Evolutionary conservation across 2,329 filamentous ascomycete species (phyloP), one percentile per base, ranked within the genome.

Genomic region (Emergomyces pasteurianus): DNA sequence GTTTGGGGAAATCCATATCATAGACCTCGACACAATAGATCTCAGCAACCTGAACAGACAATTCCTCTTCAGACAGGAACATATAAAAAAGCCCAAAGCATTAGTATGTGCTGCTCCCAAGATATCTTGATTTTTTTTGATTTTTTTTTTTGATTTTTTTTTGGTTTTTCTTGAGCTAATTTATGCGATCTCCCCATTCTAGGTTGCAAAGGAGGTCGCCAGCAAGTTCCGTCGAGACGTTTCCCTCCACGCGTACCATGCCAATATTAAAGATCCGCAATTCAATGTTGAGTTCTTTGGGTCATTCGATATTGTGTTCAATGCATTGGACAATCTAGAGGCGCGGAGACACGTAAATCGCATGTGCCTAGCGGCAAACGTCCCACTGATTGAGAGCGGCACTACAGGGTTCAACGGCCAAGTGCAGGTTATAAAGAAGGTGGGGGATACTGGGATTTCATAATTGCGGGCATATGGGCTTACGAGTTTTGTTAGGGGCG

Each of bases 361-460:
- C 73, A 97, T 99, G 94, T 97, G 94, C 69, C 77, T 99, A 66
- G 90, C 92, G 1, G 92, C 94, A 12, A 83, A 94, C 68, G 85
- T 97, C 31, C 91, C 94, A 12, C 77, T 99, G 65, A 88, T 99
- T 60, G 94, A 99, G 78, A 97, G 92, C 72, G 94, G 94, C 47
- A 99, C 94, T 0, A 97, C 94, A 0, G 94, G 94, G 1, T 99
- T 96, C 79, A 95, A 96, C 69, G 94, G 94, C 23, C 92, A 99
- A 72, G 92, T 97, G 4, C 92, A 97, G 74, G 90, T 95, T 26
- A 99, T 99, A 73, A 91, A 90, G 74, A 92, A 91, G 76, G 81
- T 82, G n/a, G 18, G n/a, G 23, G 28, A 50, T 57, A 50, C 14
- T 52, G 38, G 49, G n/a, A 26, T 36, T 34, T 26, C 10, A 1